Evolutionary conservation across 345 rosid species (phyloP).

Genomic region (Citrus unshiu): DNA sequence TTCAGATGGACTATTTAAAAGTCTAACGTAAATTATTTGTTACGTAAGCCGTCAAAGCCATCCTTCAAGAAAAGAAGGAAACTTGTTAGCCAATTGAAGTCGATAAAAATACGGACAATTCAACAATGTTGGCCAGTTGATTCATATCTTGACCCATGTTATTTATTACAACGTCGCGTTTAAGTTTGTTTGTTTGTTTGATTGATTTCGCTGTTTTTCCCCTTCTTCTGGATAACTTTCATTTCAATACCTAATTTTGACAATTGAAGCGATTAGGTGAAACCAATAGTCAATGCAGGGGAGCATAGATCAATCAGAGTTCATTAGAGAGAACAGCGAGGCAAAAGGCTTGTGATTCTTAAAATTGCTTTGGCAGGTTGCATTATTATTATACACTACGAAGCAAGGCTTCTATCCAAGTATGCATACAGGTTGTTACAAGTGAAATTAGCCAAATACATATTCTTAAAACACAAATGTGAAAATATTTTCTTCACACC

Average conservation of each 20-base stretch:
- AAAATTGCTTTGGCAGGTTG: background rate
- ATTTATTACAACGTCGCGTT: background rate
- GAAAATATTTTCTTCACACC: background rate
- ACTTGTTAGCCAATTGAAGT: background rate
- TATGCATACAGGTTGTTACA: background rate
- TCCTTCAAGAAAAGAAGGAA: background rate
- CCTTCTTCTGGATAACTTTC: background rate
- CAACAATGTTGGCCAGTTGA: background rate
- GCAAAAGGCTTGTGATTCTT: background rate
- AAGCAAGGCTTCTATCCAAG: slow-evolving; percentile 16
- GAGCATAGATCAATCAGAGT: background rate
- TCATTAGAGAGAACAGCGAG: background rate
- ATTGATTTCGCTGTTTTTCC: no score
- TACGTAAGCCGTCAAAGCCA: background rate
- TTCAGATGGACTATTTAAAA: background rate
- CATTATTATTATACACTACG: background rate
- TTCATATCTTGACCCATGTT: no score
- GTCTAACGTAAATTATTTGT: background rate
- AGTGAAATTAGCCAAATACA: background rate
- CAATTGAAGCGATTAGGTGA: background rate
- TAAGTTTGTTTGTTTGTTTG: no score
- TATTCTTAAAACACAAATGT: background rate
- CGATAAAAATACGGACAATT: background rate
- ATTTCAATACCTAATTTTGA: background rate
- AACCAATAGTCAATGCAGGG: background rate